These are phyloP conservation scores for Mrakia frigida DNA, from an alignment of 768 basidiomycete genomes.

Conservation along the genomic window DNA sequence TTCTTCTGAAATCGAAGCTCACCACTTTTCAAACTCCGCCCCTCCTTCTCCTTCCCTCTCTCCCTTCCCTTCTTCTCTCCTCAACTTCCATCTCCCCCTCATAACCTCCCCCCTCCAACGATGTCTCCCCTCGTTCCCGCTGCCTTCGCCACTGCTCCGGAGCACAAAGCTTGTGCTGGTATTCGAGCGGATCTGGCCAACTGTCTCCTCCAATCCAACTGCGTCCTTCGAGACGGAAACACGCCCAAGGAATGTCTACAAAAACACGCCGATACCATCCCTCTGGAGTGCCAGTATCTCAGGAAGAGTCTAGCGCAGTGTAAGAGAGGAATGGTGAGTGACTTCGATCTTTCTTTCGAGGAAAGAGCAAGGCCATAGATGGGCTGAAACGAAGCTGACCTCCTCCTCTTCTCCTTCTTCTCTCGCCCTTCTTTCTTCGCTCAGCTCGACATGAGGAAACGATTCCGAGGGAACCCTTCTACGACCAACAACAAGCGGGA, in stretches of 20 bases:
- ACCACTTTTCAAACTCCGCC: neutral
- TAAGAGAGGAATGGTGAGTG: conserved; percentile 77
- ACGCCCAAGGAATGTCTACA: conserved; percentile 74
- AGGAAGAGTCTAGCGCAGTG: conserved; percentile 82
- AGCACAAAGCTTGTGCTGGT: conserved; percentile 28
- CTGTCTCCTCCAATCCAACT: conserved; percentile 78
- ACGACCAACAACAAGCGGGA: conserved; percentile 30
- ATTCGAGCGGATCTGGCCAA: conserved; percentile 71
- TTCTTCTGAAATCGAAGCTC: neutral
- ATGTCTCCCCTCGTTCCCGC: conserved; percentile 18
- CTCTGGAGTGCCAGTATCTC: conserved; percentile 70
- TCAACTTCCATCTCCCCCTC: neutral
- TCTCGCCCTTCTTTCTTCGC: neutral
- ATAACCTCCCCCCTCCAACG: neutral
- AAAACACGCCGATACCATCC: conserved; percentile 67
- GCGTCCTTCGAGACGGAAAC: conserved; percentile 69
- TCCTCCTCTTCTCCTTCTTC: neutral
- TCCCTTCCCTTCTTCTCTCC: neutral
- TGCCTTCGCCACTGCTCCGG: conserved; percentile 19
- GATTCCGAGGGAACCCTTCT: conserved; percentile 64
- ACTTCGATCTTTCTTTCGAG: neutral
- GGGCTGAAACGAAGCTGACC: neutral
- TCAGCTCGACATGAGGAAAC: conserved; percentile 77
- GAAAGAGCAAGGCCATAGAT: neutral
- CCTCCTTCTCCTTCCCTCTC: neutral